Percentiles rank a stretch among this genome's conserved stretches.
Evolutionary conservation across 805 yeast genomes (phyloP).

Genomic region (Phaffomyces antillensis): DNA sequence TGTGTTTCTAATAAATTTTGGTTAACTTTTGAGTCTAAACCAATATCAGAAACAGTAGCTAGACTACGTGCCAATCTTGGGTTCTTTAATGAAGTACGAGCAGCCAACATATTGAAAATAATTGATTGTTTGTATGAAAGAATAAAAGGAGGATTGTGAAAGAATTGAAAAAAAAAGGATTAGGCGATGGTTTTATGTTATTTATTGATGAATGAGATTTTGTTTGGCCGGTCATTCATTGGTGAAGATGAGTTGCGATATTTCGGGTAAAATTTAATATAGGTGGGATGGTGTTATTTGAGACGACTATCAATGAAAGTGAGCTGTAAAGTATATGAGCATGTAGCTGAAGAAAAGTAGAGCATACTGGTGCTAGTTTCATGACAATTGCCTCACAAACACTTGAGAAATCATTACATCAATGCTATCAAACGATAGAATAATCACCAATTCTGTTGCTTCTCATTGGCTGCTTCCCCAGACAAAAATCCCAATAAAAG

Average conservation of each 20-base stretch:
- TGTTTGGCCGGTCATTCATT: conserved; percentile 4
- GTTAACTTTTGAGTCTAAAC: conserved; percentile 66
- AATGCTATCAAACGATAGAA: no score
- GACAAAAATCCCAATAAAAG: no score
- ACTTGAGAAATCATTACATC: no score
- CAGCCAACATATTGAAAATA: conserved; percentile 9
- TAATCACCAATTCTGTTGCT: no score
- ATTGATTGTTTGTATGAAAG: background rate
- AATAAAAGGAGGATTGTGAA: no score
- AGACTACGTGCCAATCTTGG: conserved; percentile 29
- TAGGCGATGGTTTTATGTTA: background rate
- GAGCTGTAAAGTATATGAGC: background rate
- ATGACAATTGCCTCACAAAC: no score
- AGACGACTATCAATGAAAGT: background rate
- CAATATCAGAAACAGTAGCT: conserved; percentile 34
- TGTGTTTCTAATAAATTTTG: conserved; percentile 77
- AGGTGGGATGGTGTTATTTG: background rate
- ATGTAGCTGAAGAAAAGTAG: background rate
- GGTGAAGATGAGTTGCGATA: background rate
- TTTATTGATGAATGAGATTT: background rate
- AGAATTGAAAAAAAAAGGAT: background rate
- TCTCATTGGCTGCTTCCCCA: no score
- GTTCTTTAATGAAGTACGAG: conserved; percentile 7
- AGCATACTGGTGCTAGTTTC: background rate
- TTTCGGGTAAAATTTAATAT: background rate